These are phyloP conservation scores for Zygnema circumcarinatum DNA, from an alignment of 139 green algal species.

Conservation along the genomic window DNA sequence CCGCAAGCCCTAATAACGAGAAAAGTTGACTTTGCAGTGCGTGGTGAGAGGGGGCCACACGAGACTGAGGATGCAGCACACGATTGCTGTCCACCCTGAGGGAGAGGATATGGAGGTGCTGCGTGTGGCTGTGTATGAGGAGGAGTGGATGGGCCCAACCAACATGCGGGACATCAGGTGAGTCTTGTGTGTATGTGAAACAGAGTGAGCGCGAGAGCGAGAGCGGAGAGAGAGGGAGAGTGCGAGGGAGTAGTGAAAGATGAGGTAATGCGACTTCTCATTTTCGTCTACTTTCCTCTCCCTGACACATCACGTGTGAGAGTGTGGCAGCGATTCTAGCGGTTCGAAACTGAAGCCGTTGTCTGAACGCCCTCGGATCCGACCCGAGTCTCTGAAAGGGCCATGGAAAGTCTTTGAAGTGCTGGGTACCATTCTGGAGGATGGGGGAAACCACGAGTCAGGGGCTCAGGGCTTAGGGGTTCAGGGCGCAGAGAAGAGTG, in stretches of 20 bases:
- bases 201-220: not conserved
- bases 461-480: not conserved
- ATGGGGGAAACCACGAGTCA: not conserved
- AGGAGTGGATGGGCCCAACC: constrained; percentile 29
- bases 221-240: not conserved
- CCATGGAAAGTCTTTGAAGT: constrained; percentile 48
- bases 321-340: constrained; percentile 6
- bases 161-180: constrained; percentile 23
- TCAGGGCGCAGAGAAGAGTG: not conserved
- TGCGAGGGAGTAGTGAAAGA: not conserved
- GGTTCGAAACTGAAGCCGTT: not conserved
- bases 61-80: constrained; percentile 3
- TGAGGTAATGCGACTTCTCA: too few species aligned
- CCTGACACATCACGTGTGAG: not conserved
- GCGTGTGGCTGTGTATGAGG: constrained; percentile 19
- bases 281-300: not conserved
- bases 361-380: not conserved
- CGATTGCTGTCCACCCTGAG: not conserved
- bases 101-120: constrained; percentile 29
- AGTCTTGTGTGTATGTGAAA: not conserved
- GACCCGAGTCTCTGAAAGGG: not conserved
- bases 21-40: too few species aligned
- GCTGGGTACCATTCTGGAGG: constrained; percentile 9
- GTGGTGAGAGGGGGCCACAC: constrained; percentile 26
- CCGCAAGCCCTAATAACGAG: too few species aligned